Evolutionary conservation across 1,139 yeast genomes (phyloP), one percentile per base, ranked within the genome.

Genomic region (Taiozyma sp.): DNA sequence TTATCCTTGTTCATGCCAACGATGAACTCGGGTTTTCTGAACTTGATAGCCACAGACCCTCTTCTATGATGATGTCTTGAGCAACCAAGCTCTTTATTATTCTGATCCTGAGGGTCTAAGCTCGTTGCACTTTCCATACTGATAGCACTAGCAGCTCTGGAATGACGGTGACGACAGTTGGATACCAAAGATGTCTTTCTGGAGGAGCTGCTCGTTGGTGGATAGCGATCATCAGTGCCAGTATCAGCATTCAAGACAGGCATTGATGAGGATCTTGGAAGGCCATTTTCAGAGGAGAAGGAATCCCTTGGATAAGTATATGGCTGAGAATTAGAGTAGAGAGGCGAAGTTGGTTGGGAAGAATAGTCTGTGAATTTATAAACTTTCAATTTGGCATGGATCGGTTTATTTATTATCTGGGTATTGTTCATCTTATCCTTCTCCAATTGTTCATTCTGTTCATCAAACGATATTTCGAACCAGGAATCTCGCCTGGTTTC

Each of bases 51-150:
- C 24, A 61, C 62, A 7, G 59, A 55, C 1, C 61, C 62, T 26
- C 64, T 53, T 29, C 64, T 56, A 44, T 61, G 63, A 49, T 61
- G 64, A 44, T 61, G 64, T 44, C 64, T 57, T 13, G 49, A 48
- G 45, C 62, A 60, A 21, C 26, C 24, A 10, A 37, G 24, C 24
- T 37, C 41, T 11, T 19, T 37, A n/a, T n/a, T 24, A 16, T n/a
- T 24, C 26, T 24, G 26, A n/a, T 26, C n/a, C n/a, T 34, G 21
- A 16, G 39, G 6, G 9, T 29, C n/a, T 9, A n/a, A n/a, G n/a
- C 35, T 26, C 45, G 6, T 21, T n/a, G 34, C 3, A 13, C 28
- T 35, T 13, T 8, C 26, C 42, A 9, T n/a, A 30, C 43, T 45
- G 14, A 44, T 34, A 19, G n/a, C 9, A 26, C 40, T 24, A 9